Conservation (phyloP, 257 asterid genomes). For the Ligustrum vulgare region DNA sequence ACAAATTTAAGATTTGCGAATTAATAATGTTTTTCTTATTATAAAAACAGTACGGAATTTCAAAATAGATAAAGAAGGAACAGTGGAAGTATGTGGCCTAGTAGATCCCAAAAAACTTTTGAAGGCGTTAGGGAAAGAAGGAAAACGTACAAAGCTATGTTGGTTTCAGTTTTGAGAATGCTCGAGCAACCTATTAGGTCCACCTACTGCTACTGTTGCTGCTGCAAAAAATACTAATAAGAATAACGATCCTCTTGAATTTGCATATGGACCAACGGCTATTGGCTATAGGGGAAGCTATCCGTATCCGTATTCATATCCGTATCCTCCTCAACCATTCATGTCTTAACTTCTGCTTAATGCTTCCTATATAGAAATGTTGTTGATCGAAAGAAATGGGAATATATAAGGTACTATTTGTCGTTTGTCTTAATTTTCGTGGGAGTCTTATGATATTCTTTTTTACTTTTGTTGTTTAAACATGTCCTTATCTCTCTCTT, state of each 20-base stretch:
- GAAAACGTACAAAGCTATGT: slow-evolving; percentile 1
- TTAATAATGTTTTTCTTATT: no score
- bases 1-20: no score
- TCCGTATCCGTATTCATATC: no score
- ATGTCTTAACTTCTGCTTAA: background rate
- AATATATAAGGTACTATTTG: no score
- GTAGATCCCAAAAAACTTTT: slow-evolving; percentile 18
- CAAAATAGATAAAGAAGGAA: slow-evolving; percentile 29
- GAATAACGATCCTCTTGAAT: background rate
- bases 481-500: no score
- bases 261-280: background rate
- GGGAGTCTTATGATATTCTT: no score
- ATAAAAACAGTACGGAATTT: slow-evolving; percentile 17
- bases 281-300: background rate
- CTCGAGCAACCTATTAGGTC: slow-evolving; percentile 26
- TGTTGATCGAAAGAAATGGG: no score
- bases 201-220: no score
- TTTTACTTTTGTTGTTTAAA: no score
- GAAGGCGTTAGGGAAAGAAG: slow-evolving; percentile 22
- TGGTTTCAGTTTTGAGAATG: slow-evolving; percentile 40
- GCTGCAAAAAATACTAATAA: background rate
- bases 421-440: no score
- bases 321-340: background rate
- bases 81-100: slow-evolving; percentile 28
- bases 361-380: no score